A percentile compares a stretch with the other conserved stretches of the same genome.
These are phyloP conservation scores for Aspergillus baeticus DNA, from an alignment of 495 filamentous ascomycete genomes.

Conservation along the genomic window DNA sequence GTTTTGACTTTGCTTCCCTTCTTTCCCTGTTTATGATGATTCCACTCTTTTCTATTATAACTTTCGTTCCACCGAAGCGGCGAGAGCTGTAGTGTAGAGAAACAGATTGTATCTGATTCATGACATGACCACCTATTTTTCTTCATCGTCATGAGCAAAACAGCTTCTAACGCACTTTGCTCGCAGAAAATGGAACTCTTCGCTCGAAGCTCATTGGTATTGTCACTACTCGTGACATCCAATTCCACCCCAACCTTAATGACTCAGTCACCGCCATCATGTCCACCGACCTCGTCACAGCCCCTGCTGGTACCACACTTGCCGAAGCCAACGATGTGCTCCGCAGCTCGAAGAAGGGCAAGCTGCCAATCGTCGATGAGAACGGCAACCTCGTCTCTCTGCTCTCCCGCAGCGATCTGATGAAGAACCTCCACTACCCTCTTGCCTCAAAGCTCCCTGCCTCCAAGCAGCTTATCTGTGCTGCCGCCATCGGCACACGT, in stretches of 20 bases:
- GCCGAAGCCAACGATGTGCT: slow-evolving; percentile 91
- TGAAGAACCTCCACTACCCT: slow-evolving; percentile 98
- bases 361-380: slow-evolving; percentile 91
- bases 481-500: slow-evolving; percentile 91
- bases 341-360: slow-evolving; percentile 95
- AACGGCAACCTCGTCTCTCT: slow-evolving; percentile 87
- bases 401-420: slow-evolving; percentile 94
- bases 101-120: slow-evolving; percentile 48
- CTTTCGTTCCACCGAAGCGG: slow-evolving; percentile 99
- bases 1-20: slow-evolving; percentile 35
- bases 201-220: slow-evolving; percentile 95
- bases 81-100: slow-evolving; percentile 81
- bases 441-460: slow-evolving; percentile 94
- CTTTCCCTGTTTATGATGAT: slow-evolving; percentile 62
- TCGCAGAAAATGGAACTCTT: slow-evolving; percentile 82
- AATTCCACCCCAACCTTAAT: slow-evolving; percentile 73
- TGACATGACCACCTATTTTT: not conserved
- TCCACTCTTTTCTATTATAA: slow-evolving; percentile 71
- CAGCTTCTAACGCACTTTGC: slow-evolving; percentile 21
- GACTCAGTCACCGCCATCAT: slow-evolving; percentile 87
- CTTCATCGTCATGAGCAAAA: slow-evolving; percentile 25
- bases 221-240: slow-evolving; percentile 95
- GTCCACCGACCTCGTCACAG: slow-evolving; percentile 93
- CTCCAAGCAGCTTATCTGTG: slow-evolving; percentile 96
- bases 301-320: slow-evolving; percentile 78